Base-by-base conservation (phyloP, 805 yeast genomes). In the Torulaspora microellipsoides region DNA sequence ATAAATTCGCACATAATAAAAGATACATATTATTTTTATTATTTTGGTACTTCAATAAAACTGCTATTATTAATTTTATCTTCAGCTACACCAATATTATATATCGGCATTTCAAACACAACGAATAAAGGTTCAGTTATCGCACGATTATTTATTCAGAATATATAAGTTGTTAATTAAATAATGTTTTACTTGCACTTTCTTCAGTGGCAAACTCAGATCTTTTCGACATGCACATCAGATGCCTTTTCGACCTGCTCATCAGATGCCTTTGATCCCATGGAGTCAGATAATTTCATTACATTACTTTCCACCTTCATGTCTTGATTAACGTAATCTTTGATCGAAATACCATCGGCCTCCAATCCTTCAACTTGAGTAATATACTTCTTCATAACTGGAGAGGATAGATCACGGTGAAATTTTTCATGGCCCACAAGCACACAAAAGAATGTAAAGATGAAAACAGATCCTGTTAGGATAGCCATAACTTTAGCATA, bases 401-500 rank as follows among this genome's bases (percentile, higher is more conserved):
- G 64, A 8, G 65, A 55, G 23, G 58, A 44, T 44, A 67, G 57
- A 42, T 67, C 66, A 47, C 66, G 59, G 52, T 68, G 71, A 58
- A 66, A 66, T 46, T 66, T 68, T 61, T 80, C 85, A 4, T 85
- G 85, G 3, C 87, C 88, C 12, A 76, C 51, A 41, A 78, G 56
- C 9, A 73, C 60, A 46, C 75, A 63, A 25, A 78, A 40, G 14
- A 79, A 51, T 40, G 78, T 61, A 55, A 69, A 78, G 8, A 69
- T 78, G 57, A 78, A 77, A 35, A 80, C 85, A 44, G 81, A 77
- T 20, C 81, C 85, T 72, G 79, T 78, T 58, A 82, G 77, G 38
- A 80, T 78, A 28, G 81, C 73, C 87, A 82, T 81, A 38, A 80
- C 85, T 53, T 74, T 76, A n/a, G 82, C 83, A 61, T 83, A 84